Evolutionary conservation across 352 stramenopile species (phyloP).

Genomic region (Phytophthora crassamura): DNA sequence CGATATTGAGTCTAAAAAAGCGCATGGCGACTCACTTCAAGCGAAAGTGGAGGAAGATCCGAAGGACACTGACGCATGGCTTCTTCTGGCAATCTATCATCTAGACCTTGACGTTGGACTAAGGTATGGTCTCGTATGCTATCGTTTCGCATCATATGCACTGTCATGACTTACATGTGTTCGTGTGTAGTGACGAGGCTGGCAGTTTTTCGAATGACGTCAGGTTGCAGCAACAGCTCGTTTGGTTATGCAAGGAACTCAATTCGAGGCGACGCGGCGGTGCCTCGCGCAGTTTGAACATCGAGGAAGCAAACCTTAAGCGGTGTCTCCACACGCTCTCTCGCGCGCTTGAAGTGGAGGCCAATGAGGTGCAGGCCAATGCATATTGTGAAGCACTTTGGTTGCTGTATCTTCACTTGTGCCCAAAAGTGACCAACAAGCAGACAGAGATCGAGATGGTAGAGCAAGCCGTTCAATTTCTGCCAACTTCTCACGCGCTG

Average conservation of each 20-base stretch:
- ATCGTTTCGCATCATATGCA: background rate
- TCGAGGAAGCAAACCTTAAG: conserved; percentile 38
- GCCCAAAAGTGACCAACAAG: conserved; percentile 27
- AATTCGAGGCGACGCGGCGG: conserved; percentile 18
- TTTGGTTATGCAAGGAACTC: conserved; percentile 35
- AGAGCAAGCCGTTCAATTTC: conserved; percentile 50
- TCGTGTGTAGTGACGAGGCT: conserved; percentile 38
- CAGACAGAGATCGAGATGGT: conserved; percentile 47
- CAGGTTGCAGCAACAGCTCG: conserved; percentile 36
- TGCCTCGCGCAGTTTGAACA: conserved; percentile 9
- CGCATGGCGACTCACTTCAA: conserved; percentile 34
- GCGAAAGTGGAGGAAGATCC: conserved; percentile 36
- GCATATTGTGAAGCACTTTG: conserved; percentile 53
- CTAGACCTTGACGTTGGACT: conserved; percentile 48
- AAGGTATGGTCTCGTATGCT: conserved; percentile 33
- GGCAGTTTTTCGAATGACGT: conserved; percentile 28
- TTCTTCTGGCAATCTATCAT: conserved; percentile 58
- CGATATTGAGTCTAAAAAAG: conserved; percentile 22
- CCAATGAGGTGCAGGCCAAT: too few relatives aligned
- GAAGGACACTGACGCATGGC: conserved; percentile 48
- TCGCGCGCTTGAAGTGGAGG: conserved; percentile 52
- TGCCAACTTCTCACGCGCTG: conserved; percentile 45
- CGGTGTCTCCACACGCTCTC: conserved; percentile 44
- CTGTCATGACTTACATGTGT: conserved; percentile 1
- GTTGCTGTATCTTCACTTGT: conserved; percentile 53